Evolutionary conservation across 495 filamentous ascomycete species (phyloP), one percentile per base, ranked within the genome.

Genomic region (Penicillium paradoxum): DNA sequence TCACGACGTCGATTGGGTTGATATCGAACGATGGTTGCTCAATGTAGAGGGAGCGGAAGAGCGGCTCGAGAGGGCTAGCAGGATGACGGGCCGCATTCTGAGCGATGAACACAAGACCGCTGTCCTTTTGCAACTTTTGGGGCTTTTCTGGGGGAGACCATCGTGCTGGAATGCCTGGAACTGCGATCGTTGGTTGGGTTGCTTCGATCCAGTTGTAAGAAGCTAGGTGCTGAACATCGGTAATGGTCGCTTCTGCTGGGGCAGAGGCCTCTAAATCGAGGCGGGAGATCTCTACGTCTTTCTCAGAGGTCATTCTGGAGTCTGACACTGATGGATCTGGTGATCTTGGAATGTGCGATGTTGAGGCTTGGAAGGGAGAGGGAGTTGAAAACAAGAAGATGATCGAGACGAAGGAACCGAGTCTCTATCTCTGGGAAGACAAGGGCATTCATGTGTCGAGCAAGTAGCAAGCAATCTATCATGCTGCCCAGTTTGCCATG

Each of bases 31-130:
- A 62, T 25, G 79, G 77, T 18, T 74, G 43, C n/a, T 62, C 57
- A 22, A 67, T 62, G 45, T 70, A 73, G 17, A 81, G 57, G 0
- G 79, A 67, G 40, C 73, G 73, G 55, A 83, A 80, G 0, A 81
- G 64, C 0, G 78, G 74, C 48, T 83, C 75, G 1, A 83, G 65
- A 3, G 79, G 79, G 48, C 71, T 51, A 5, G 50, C 45, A 24
- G 58, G 47, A 43, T 50, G 42, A 27, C 58, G 58, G 49, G 36
- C 33, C 13, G 54, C 51, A 43, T 58, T 61, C 22, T 61, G 58
- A 45, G 54, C 45, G 38, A 53, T 54, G 14, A 58, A 58, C 32
- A 61, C 29, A 6, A 59, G 52, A 1, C 57, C 52, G 29, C 40
- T 43, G 25, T 59, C 57, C 49, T 56, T 59, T 14, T 32, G 21